phyloP scores from a whole-genome alignment of 345 rosid species.

The Euclidium syriacum region DNA sequence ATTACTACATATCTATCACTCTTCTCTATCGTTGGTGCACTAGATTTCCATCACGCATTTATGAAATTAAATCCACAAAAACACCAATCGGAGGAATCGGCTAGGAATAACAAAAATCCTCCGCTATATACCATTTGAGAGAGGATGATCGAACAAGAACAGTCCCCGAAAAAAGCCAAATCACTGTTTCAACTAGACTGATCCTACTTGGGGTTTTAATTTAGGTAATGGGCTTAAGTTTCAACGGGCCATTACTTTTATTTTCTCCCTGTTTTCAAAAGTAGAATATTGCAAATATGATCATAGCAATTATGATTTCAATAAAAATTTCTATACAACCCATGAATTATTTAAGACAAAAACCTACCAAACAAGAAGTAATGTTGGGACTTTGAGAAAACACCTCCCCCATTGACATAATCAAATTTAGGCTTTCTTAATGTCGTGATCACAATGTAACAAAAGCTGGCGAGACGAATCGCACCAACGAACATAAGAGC shows the following conservation, averaged over 20 bases:
- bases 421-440: background rate
- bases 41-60: background rate
- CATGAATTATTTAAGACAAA: too few species aligned
- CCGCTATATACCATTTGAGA: too few species aligned
- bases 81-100: too few species aligned
- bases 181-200: background rate
- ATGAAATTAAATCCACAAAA: too few species aligned
- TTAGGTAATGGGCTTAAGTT: background rate
- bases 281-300: too few species aligned
- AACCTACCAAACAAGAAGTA: too few species aligned
- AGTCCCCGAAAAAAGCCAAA: background rate
- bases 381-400: background rate
- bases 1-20: background rate
- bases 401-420: background rate
- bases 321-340: too few species aligned
- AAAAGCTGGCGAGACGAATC: slow-evolving; percentile 61
- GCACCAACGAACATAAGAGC: slow-evolving; percentile 66
- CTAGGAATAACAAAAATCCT: too few species aligned
- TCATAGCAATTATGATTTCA: too few species aligned
- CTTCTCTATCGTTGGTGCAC: background rate
- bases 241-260: background rate
- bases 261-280: too few species aligned
- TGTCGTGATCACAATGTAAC: slow-evolving; percentile 19
- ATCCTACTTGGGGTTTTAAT: background rate
- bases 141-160: background rate